phyloP scores from a whole-genome alignment of 345 rosid genomes.

The Euphorbia pulcherrima region DNA sequence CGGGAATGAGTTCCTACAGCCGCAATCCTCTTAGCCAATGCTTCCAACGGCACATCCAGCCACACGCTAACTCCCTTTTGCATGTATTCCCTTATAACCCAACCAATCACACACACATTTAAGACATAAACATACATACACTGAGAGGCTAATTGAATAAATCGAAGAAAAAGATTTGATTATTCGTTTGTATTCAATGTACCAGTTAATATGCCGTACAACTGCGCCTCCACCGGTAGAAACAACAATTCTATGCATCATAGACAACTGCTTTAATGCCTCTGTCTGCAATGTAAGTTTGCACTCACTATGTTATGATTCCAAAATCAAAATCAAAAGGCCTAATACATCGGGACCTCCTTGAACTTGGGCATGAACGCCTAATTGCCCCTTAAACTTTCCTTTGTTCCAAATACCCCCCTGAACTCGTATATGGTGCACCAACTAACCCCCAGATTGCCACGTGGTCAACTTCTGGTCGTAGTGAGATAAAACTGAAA shows the following conservation, averaged over 20 bases:
- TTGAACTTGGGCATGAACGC: too few species aligned
- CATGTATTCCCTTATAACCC: slow-evolving; percentile 66
- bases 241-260: slow-evolving; percentile 60
- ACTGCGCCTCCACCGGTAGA: slow-evolving; percentile 99
- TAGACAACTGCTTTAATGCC: slow-evolving; percentile 53
- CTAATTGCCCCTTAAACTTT: too few species aligned
- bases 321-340: background rate
- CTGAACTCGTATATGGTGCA: too few species aligned
- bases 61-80: slow-evolving; percentile 77
- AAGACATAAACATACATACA: background rate
- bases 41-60: slow-evolving; percentile 95
- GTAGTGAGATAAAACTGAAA: too few species aligned
- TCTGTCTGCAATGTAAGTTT: slow-evolving; percentile 54
- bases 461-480: too few species aligned
- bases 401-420: too few species aligned
- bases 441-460: too few species aligned
- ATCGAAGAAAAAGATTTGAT: background rate
- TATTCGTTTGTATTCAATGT: background rate
- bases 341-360: too few species aligned
- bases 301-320: slow-evolving; percentile 3
- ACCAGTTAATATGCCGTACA: slow-evolving; percentile 75
- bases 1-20: slow-evolving; percentile 87
- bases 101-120: background rate
- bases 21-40: slow-evolving; percentile 82
- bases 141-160: background rate